Conservation (phyloP, 169 alveolate species). For the Perkinsus olseni region DNA sequence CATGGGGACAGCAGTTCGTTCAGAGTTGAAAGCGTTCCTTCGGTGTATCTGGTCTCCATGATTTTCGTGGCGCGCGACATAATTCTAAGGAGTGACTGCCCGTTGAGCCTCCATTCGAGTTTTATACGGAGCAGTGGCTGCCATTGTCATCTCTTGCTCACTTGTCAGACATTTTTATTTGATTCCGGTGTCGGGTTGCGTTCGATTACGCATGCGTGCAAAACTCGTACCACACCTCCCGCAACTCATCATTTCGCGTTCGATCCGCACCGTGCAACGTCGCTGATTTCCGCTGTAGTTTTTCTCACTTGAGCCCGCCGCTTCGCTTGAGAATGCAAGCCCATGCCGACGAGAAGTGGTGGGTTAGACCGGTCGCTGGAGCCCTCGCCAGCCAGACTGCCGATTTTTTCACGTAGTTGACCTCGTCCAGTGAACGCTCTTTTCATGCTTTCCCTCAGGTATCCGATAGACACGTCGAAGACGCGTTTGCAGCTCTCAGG, state of each 20-base stretch:
- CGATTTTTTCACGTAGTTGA: not conserved
- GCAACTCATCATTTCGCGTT: no score
- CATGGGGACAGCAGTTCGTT: not conserved
- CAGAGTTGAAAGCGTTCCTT: not conserved
- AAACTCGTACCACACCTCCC: no score
- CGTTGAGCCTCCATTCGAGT: not conserved
- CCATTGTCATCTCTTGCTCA: not conserved
- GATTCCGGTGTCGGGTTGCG: not conserved
- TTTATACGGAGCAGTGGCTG: not conserved
- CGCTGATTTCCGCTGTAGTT: not conserved
- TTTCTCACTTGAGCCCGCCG: not conserved
- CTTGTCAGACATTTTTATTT: not conserved
- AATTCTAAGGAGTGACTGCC: not conserved
- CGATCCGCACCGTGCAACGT: no score
- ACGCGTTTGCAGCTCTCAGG: not conserved
- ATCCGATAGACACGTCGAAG: not conserved
- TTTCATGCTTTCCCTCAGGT: not conserved
- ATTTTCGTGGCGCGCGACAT: not conserved
- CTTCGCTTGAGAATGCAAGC: not conserved
- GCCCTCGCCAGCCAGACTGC: not conserved
- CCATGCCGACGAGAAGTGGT: not conserved
- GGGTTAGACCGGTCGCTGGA: not conserved
- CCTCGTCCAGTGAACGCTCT: no score
- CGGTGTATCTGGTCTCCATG: not conserved
- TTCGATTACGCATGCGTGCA: not conserved